A percentile compares a stretch with the other conserved stretches of the same genome.
Evolutionary conservation across 2,329 filamentous ascomycete genomes (phyloP).

Genomic region (Claviceps digitariae): DNA sequence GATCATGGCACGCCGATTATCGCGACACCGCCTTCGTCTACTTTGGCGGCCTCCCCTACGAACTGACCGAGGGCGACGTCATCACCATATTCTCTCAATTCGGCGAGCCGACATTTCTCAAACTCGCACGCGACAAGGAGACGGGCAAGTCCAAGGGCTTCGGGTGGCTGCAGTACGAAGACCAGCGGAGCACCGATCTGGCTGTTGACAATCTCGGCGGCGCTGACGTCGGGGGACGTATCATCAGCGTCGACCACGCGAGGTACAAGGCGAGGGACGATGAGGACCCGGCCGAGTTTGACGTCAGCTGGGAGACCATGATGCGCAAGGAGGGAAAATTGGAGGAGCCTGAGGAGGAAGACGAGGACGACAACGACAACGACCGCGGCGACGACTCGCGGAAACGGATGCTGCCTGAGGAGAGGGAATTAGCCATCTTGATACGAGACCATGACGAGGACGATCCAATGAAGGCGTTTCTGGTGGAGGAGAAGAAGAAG

Average conservation of each 20-base stretch:
- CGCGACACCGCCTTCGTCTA: slow-evolving; percentile 94
- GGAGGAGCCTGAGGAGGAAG: slow-evolving; percentile 30
- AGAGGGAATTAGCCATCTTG: slow-evolving; percentile 62
- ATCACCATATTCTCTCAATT: slow-evolving; percentile 96
- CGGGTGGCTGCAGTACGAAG: slow-evolving; percentile 94
- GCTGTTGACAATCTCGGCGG: slow-evolving; percentile 94
- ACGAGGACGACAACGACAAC: slow-evolving; percentile 25
- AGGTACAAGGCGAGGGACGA: slow-evolving; percentile 83
- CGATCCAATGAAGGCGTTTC: slow-evolving; percentile 89
- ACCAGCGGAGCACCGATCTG: slow-evolving; percentile 88
- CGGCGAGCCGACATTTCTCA: slow-evolving; percentile 86
- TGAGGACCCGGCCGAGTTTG: slow-evolving; percentile 47
- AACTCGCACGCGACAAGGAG: slow-evolving; percentile 87
- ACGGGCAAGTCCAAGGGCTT: slow-evolving; percentile 92
- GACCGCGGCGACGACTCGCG: slow-evolving; percentile 19
- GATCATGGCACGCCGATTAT: slow-evolving; percentile 95
- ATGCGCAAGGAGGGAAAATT: slow-evolving; percentile 35
- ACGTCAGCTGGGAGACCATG: slow-evolving; percentile 47
- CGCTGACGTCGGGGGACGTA: slow-evolving; percentile 64
- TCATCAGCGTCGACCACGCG: slow-evolving; percentile 83
- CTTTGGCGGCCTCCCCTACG: slow-evolving; percentile 85
- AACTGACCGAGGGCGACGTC: slow-evolving; percentile 89
- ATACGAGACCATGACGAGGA: slow-evolving; percentile 80
- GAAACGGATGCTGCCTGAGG: slow-evolving; percentile 62
- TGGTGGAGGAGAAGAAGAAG: slow-evolving; percentile 84